Percentiles rank a stretch among this genome's conserved stretches.
phyloP scores from a whole-genome alignment of 352 stramenopile species.

The Pythium apleroticum region DNA sequence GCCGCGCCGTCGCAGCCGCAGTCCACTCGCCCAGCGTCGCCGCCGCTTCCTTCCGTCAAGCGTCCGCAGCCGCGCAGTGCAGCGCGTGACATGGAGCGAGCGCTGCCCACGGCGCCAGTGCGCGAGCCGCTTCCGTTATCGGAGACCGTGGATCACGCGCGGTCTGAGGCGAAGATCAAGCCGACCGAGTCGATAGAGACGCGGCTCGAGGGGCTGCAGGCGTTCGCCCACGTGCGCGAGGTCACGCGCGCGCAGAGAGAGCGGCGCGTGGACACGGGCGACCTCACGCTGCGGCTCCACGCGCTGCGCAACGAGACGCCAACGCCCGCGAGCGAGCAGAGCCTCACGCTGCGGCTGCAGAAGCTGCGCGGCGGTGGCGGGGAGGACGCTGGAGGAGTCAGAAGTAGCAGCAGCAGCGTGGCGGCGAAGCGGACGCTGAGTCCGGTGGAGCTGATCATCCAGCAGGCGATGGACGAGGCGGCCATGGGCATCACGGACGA shows the following conservation, averaged over 20 bases:
- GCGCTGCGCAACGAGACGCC: conserved; percentile 46
- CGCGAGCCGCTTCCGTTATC: not conserved
- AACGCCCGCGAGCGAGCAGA: conserved; percentile 25
- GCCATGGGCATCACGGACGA: conserved; percentile 48
- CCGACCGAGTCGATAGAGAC: conserved; percentile 30
- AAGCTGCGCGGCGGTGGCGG: conserved; percentile 28
- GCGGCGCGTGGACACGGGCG: conserved; percentile 13
- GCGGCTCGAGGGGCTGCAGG: conserved; percentile 42
- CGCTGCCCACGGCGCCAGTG: conserved; percentile 6
- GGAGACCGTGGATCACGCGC: not conserved
- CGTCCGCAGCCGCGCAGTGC: conserved; percentile 1
- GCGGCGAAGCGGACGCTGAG: conserved; percentile 1
- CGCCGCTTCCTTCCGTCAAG: not conserved
- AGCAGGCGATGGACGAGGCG: conserved; percentile 62
- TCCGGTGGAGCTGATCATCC: conserved; percentile 45
- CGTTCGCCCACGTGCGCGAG: conserved; percentile 35
- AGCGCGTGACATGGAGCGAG: conserved; percentile 17
- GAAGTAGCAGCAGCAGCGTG: conserved; percentile 27
- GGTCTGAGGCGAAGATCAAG: conserved; percentile 3
- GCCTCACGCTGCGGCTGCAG: conserved; percentile 41
- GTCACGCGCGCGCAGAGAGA: conserved; percentile 26
- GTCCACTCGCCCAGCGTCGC: conserved; percentile 6
- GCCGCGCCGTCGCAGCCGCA: not conserved
- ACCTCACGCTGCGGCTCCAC: conserved; percentile 43
- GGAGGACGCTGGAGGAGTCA: conserved; percentile 1